Conservation (phyloP, 2,329 filamentous ascomycete genomes). For the Stagonosporopsis cucurbitacearum region DNA sequence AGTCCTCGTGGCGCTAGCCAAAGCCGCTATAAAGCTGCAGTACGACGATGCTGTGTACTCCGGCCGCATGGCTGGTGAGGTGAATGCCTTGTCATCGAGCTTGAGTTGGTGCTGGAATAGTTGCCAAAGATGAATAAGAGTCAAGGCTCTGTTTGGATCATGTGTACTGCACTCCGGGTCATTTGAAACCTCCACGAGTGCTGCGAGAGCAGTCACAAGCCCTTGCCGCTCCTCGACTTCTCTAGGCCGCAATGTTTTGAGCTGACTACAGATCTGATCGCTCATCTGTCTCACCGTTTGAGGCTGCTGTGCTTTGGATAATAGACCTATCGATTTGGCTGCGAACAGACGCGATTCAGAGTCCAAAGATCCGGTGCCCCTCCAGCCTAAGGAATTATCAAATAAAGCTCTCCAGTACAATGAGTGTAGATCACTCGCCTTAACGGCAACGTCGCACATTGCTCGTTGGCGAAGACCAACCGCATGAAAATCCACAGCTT, state of each 20-base stretch:
- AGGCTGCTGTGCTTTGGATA: slow-evolving; percentile 54
- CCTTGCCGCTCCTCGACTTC: slow-evolving; percentile 76
- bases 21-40: slow-evolving; percentile 59
- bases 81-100: slow-evolving; percentile 49
- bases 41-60: slow-evolving; percentile 70
- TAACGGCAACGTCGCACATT: slow-evolving; percentile 75
- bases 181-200: slow-evolving; percentile 23
- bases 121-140: slow-evolving; percentile 40
- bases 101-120: slow-evolving; percentile 42
- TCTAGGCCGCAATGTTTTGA: slow-evolving; percentile 59
- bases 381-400: slow-evolving; percentile 78
- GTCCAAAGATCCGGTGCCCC: slow-evolving; percentile 84
- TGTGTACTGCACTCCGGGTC: neutral
- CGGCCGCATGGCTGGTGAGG: slow-evolving; percentile 59
- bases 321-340: slow-evolving; percentile 70
- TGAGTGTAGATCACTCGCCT: slow-evolving; percentile 68
- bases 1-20: slow-evolving; percentile 27
- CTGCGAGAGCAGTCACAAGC: slow-evolving; percentile 62
- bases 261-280: slow-evolving; percentile 51
- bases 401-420: slow-evolving; percentile 73
- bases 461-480: slow-evolving; percentile 87
- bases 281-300: slow-evolving; percentile 49
- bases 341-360: slow-evolving; percentile 74
- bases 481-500: slow-evolving; percentile 89
- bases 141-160: neutral